Percentiles rank a stretch among this genome's conserved stretches.
Evolutionary conservation across 768 basidiomycete species (phyloP).

Genomic region (Lactarius sanguifluus): DNA sequence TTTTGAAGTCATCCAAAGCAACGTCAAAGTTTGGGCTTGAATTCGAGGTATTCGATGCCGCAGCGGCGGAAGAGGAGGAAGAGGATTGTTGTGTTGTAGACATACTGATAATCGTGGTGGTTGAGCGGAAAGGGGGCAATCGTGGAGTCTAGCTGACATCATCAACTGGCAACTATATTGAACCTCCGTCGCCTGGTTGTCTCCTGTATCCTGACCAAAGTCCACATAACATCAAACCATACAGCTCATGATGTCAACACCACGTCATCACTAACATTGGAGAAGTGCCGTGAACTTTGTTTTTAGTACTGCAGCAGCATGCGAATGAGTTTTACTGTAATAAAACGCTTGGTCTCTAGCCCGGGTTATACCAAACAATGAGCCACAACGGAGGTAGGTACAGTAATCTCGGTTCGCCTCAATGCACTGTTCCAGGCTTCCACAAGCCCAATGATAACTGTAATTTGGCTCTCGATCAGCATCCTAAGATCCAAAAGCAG

Average conservation of each 20-base stretch:
- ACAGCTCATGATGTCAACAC: not conserved
- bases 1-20: constrained; percentile 4
- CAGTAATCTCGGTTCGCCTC: not conserved
- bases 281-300: no score
- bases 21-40: not conserved
- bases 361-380: not conserved
- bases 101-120: constrained; percentile 5
- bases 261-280: not conserved
- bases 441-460: not conserved
- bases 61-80: not conserved
- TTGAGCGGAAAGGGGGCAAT: not conserved
- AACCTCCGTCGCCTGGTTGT: not conserved
- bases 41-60: not conserved
- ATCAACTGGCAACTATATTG: not conserved
- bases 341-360: not conserved
- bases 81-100: not conserved
- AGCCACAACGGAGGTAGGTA: no score
- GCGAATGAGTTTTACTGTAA: no score
- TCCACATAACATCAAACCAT: not conserved
- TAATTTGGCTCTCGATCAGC: not conserved
- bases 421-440: no score
- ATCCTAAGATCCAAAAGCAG: constrained; percentile 1
- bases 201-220: not conserved
- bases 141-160: constrained; percentile 2
- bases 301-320: no score